phyloP scores from a whole-genome alignment of 306 rosid genomes.

The Medicago ruthenica region DNA sequence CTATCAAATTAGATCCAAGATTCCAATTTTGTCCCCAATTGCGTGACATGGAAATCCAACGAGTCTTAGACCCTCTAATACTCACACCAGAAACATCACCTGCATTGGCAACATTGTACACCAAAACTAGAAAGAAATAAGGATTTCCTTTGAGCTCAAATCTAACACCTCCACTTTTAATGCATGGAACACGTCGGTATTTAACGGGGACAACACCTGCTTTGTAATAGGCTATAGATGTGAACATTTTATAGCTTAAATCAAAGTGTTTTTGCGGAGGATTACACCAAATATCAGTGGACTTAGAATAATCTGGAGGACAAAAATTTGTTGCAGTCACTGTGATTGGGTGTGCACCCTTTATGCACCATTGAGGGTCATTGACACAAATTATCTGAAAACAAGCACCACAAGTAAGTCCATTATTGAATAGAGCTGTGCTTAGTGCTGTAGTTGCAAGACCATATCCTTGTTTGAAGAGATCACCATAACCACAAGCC shows the following conservation, averaged over 20 bases:
- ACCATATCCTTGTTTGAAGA: constrained; percentile 76
- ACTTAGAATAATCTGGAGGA: constrained; percentile 54
- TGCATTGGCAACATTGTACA: constrained; percentile 62
- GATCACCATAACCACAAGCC: constrained; percentile 78
- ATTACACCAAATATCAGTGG: constrained; percentile 62
- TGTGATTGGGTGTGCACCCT: constrained; percentile 44
- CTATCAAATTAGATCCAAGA: constrained; percentile 34
- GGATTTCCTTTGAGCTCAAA: constrained; percentile 67
- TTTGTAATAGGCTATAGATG: constrained; percentile 44
- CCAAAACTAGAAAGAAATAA: constrained; percentile 43
- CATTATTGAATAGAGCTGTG: constrained; percentile 63
- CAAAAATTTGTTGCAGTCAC: constrained; percentile 74
- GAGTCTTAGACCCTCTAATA: constrained; percentile 42
- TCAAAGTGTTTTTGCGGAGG: constrained; percentile 78
- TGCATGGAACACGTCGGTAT: constrained; percentile 50
- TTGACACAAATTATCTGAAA: constrained; percentile 59
- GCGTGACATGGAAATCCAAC: constrained; percentile 53
- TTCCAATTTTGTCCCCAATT: constrained; percentile 71
- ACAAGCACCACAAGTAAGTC: constrained; percentile 66
- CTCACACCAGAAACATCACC: constrained; percentile 54
- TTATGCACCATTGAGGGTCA: constrained; percentile 57
- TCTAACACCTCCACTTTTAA: constrained; percentile 53
- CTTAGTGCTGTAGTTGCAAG: constrained; percentile 65
- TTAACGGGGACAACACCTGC: constrained; percentile 68
- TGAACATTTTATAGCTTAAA: constrained; percentile 64